A percentile compares a stretch with the other conserved stretches of the same genome.
These are phyloP conservation scores for Candida pseudoviswanathii DNA, from an alignment of 1,139 yeast genomes.

Conservation along the genomic window DNA sequence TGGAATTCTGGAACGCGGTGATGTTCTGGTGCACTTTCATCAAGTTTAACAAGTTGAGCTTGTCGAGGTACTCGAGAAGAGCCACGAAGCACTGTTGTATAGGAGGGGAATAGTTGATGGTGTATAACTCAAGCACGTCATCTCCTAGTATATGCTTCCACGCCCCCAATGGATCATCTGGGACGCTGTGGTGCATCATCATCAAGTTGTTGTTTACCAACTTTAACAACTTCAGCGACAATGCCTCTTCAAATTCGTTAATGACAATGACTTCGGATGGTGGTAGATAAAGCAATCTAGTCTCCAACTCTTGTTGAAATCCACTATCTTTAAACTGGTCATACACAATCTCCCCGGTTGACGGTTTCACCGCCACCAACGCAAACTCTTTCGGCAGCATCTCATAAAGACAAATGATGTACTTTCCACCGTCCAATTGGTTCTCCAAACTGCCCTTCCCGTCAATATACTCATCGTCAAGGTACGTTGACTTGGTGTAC, in stretches of 20 bases:
- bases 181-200: slow-evolving; percentile 13
- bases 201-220: slow-evolving; percentile 19
- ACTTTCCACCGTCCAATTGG: slow-evolving; percentile 27
- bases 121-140: slow-evolving; percentile 26
- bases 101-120: slow-evolving; percentile 21
- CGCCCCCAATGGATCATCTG: not conserved
- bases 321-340: slow-evolving; percentile 66
- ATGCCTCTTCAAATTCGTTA: slow-evolving; percentile 27
- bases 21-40: slow-evolving; percentile 54
- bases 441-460: slow-evolving; percentile 11
- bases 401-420: slow-evolving; percentile 33
- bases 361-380: slow-evolving; percentile 70
- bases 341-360: slow-evolving; percentile 75
- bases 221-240: slow-evolving; percentile 27
- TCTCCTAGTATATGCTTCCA: slow-evolving; percentile 3
- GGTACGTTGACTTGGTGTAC: slow-evolving; percentile 83
- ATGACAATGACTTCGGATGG: slow-evolving; percentile 72
- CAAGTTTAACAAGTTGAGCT: slow-evolving; percentile 61
- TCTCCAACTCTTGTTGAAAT: slow-evolving; percentile 63
- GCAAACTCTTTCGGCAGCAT: slow-evolving; percentile 25
- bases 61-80: slow-evolving; percentile 55
- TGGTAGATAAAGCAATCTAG: slow-evolving; percentile 68
- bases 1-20: slow-evolving; percentile 49
- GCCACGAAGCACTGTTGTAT: slow-evolving; percentile 50
- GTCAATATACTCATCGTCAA: slow-evolving; percentile 56